A percentile compares a stretch with the other conserved stretches of the same genome.
Conservation (phyloP, 495 filamentous ascomycete species). For the Tuber indicum region DNA sequence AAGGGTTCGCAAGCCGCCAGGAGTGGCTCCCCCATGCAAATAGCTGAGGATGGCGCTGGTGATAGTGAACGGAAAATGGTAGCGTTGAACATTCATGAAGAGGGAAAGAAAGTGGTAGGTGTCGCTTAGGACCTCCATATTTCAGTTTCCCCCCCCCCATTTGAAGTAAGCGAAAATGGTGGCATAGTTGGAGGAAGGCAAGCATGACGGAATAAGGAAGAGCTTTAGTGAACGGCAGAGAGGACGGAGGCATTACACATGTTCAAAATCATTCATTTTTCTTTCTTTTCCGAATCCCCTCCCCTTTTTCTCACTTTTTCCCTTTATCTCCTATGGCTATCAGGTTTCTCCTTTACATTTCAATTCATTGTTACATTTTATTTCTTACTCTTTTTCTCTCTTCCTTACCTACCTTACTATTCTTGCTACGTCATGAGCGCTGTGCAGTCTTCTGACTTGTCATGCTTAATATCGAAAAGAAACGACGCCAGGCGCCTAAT, state of each 20-base stretch:
- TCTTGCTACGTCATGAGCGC: constrained; percentile 29
- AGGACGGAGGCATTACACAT: constrained; percentile 10
- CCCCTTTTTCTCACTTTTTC: neutral
- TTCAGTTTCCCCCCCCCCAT: constrained; percentile 21
- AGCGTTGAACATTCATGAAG: constrained; percentile 60
- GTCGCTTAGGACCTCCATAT: constrained; percentile 40
- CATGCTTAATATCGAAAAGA: constrained; percentile 42
- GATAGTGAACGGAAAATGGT: constrained; percentile 65
- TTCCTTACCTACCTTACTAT: constrained; percentile 20
- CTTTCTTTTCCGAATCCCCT: constrained; percentile 28
- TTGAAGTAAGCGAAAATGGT: constrained; percentile 17
- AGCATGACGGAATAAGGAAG: constrained; percentile 7
- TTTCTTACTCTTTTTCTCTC: constrained; percentile 25
- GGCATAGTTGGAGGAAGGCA: constrained; percentile 14
- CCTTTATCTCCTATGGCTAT: constrained; percentile 2
- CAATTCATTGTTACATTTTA: constrained; percentile 6
- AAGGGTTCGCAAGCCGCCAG: constrained; percentile 45
- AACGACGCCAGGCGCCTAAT: constrained; percentile 40
- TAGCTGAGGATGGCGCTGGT: constrained; percentile 54
- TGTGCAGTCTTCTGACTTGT: constrained; percentile 41
- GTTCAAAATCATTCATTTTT: constrained; percentile 29
- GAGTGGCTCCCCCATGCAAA: constrained; percentile 50
- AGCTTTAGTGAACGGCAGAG: neutral
- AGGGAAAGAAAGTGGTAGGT: constrained; percentile 43
- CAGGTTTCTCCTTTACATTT: constrained; percentile 1